A percentile compares a stretch with the other conserved stretches of the same genome.
phyloP scores from a whole-genome alignment of 169 alveolate genomes.

The Cryptosporidium baileyi region DNA sequence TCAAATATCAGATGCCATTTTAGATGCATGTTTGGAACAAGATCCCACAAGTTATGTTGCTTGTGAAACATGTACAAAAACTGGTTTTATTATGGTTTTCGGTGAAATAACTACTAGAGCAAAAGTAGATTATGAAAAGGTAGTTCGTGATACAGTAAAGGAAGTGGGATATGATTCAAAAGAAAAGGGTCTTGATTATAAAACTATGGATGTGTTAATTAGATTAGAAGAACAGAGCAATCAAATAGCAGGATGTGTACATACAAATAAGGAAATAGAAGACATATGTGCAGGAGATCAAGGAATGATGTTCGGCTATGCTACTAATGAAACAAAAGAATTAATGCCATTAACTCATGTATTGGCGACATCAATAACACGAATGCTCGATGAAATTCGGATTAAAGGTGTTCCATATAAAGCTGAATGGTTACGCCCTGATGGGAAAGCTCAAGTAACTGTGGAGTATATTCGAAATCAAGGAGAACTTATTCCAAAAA shows the following conservation, averaged over 20 bases:
- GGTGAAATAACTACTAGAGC: slow-evolving; percentile 97
- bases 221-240: slow-evolving; percentile 93
- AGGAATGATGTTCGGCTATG: slow-evolving; percentile 99
- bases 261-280: slow-evolving; percentile 89
- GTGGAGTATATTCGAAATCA: slow-evolving; percentile 80
- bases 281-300: slow-evolving; percentile 98
- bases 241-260: slow-evolving; percentile 97
- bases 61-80: slow-evolving; percentile 95
- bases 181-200: slow-evolving; percentile 93
- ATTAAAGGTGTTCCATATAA: slow-evolving; percentile 82
- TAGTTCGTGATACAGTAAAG: slow-evolving; percentile 92
- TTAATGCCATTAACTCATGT: slow-evolving; percentile 97
- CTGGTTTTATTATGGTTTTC: slow-evolving; percentile 93
- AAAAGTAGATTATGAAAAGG: slow-evolving; percentile 88
- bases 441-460: slow-evolving; percentile 97
- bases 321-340: slow-evolving; percentile 97
- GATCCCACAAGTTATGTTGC: slow-evolving; percentile 93
- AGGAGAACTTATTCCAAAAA: slow-evolving; percentile 87
- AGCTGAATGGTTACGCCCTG: slow-evolving; percentile 95
- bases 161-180: slow-evolving; percentile 90
- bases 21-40: slow-evolving; percentile 96
- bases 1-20: slow-evolving; percentile 98
- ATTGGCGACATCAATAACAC: slow-evolving; percentile 92
- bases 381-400: slow-evolving; percentile 92
- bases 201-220: slow-evolving; percentile 91